Evolutionary conservation across 2,329 filamentous ascomycete genomes (phyloP).

Genomic region (Fusarium solani-melongenae): DNA sequence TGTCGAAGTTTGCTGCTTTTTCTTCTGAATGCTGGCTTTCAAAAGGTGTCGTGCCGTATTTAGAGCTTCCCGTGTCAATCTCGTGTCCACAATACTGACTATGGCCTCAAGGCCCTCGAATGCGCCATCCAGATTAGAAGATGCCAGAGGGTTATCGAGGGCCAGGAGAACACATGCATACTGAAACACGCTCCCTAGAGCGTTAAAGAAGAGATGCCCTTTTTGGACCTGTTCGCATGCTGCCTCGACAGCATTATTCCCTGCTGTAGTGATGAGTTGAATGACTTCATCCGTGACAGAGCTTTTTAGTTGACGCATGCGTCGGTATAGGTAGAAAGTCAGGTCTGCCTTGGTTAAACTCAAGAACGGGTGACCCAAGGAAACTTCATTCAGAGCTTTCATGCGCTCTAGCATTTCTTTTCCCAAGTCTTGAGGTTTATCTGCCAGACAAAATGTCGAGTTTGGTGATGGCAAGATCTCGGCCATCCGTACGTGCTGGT

Average conservation of each 20-base stretch:
- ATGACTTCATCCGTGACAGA: conserved; percentile 26
- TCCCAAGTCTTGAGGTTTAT: conserved; percentile 11
- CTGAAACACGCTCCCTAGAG: conserved; percentile 39
- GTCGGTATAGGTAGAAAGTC: conserved; percentile 40
- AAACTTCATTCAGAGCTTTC: conserved; percentile 19
- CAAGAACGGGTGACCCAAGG: conserved; percentile 28
- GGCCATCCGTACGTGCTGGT: conserved; percentile 34
- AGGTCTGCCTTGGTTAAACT: conserved; percentile 36
- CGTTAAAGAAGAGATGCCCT: conserved; percentile 38
- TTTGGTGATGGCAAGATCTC: conserved; percentile 35
- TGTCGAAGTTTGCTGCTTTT: conserved; percentile 30
- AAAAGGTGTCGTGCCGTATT: conserved; percentile 34
- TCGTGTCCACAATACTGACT: conserved; percentile 27
- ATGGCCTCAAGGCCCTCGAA: conserved; percentile 34
- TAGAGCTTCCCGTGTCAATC: conserved; percentile 34
- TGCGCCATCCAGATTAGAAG: conserved; percentile 12
- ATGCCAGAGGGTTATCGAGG: conserved; percentile 31
- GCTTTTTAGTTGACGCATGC: conserved; percentile 36
- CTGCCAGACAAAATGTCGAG: conserved; percentile 31
- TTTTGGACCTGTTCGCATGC: conserved; percentile 27
- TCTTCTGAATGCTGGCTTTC: conserved; percentile 27
- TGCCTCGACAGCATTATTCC: conserved; percentile 28
- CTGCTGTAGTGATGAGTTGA: conserved; percentile 24
- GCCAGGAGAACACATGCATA: conserved; percentile 37
- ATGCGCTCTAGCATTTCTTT: conserved; percentile 33